Conservation (phyloP, 208 protist species). For the Leptomonas seymouri region DNA sequence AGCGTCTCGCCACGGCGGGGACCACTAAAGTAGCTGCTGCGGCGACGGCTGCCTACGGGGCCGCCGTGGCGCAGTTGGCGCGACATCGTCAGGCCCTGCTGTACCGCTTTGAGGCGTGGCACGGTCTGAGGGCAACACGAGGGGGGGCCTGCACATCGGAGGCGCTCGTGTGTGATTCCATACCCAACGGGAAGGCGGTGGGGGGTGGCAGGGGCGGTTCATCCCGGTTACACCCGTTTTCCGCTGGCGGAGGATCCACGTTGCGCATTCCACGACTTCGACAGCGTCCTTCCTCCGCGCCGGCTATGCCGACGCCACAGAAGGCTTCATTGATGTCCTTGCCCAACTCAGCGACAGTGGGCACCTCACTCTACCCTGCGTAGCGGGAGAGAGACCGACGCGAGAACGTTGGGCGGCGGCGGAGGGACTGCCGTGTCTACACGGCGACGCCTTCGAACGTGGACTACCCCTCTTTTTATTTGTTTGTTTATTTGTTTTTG, state of each 20-base stretch:
- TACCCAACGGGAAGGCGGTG: neutral
- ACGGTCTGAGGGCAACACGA: neutral
- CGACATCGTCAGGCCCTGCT: slow-evolving; percentile 24
- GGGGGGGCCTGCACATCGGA: neutral
- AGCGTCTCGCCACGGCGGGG: neutral
- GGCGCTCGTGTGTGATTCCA: neutral
- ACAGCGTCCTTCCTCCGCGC: neutral
- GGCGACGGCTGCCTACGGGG: neutral
- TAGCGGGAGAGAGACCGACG: neutral
- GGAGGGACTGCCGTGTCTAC: too few relatives aligned
- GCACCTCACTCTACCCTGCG: slow-evolving; percentile 6
- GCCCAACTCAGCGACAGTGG: neutral
- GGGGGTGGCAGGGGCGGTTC: neutral
- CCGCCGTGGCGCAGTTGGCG: slow-evolving; percentile 9
- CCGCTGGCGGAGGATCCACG: neutral
- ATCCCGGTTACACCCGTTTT: neutral
- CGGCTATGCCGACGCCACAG: neutral
- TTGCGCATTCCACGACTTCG: slow-evolving; percentile 10
- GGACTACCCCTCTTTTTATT: too few relatives aligned
- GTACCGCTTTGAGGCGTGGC: slow-evolving; percentile 24
- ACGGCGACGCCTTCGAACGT: too few relatives aligned
- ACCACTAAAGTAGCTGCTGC: neutral
- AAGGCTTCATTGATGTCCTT: neutral
- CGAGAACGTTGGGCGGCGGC: too few relatives aligned
- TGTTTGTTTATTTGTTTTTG: too few relatives aligned